These are phyloP conservation scores for Brassica rapa DNA, from an alignment of 345 rosid species.

Conservation along the genomic window DNA sequence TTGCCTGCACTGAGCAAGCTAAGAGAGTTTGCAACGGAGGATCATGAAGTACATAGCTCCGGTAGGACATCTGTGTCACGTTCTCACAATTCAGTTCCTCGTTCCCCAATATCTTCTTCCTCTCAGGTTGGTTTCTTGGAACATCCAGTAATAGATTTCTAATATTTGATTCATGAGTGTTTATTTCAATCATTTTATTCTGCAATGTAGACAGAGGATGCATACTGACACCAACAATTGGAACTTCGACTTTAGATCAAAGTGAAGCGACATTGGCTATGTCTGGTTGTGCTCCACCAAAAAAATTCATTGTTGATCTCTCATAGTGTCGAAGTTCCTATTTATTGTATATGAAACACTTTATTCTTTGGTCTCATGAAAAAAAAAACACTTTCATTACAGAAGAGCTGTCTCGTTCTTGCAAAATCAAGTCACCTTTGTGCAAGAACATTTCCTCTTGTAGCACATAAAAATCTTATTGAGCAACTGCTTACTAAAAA, in stretches of 20 bases:
- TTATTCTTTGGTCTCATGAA: slow-evolving; percentile 5
- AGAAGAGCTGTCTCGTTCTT: not conserved
- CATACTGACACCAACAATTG: slow-evolving; percentile 39
- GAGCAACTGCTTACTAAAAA: not conserved
- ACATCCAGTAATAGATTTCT: not conserved
- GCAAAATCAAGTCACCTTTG: slow-evolving; percentile 17
- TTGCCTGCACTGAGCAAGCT: not conserved
- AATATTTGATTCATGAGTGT: not conserved
- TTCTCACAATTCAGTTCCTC: not conserved
- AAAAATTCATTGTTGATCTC: slow-evolving; percentile 19
- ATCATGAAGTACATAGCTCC: not conserved
- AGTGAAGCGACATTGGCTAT: slow-evolving; percentile 35
- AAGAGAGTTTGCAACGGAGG: not conserved
- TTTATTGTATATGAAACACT: slow-evolving; percentile 13
- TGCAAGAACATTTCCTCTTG: not conserved
- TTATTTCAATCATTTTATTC: not conserved
- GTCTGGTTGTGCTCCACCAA: slow-evolving; percentile 38
- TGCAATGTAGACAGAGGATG: not conserved
- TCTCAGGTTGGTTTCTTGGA: not conserved
- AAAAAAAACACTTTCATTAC: slow-evolving; percentile 15
- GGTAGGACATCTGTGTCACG: not conserved
- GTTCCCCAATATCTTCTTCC: not conserved
- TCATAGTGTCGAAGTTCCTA: slow-evolving; percentile 13
- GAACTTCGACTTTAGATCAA: slow-evolving; percentile 51
- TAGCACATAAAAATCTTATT: slow-evolving; percentile 1